Evolutionary conservation across 108 stramenopile species (phyloP).

Genomic region (Asterionellopsis glacialis): DNA sequence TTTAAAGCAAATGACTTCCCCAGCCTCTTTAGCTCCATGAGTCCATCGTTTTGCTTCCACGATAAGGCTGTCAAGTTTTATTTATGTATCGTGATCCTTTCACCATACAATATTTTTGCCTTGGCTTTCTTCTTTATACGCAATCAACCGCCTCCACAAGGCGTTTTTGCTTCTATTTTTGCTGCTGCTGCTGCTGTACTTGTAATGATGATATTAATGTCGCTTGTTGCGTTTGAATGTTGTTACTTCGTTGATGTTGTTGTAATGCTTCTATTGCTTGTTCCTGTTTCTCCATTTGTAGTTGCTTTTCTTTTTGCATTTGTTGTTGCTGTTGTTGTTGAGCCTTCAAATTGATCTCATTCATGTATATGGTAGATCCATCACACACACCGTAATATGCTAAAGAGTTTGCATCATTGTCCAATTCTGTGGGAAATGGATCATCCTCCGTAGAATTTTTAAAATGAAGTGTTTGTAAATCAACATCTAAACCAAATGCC

Average conservation of each 20-base stretch:
- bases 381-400: constrained; percentile 84
- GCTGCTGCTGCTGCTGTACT: too few species aligned
- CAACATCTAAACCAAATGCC: constrained; percentile 70
- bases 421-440: constrained; percentile 64
- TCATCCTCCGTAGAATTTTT: constrained; percentile 49
- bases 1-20: too few species aligned
- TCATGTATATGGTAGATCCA: constrained; percentile 82
- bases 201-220: too few species aligned
- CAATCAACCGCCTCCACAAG: too few species aligned
- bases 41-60: too few species aligned
- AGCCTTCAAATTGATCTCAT: constrained; percentile 47
- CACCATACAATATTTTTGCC: too few species aligned
- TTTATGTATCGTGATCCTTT: too few species aligned
- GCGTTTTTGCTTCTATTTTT: too few species aligned
- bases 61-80: too few species aligned
- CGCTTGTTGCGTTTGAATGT: too few species aligned
- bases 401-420: constrained; percentile 64
- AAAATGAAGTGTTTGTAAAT: constrained; percentile 73
- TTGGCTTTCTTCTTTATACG: too few species aligned
- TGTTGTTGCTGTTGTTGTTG: constrained; percentile 24
- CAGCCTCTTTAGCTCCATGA: too few species aligned
- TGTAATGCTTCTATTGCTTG: constrained; percentile 33
- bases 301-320: constrained; percentile 30
- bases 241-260: constrained; percentile 26
- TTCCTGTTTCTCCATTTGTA: constrained; percentile 40